Evolutionary conservation across 2,329 filamentous ascomycete genomes (phyloP), one percentile per base, ranked within the genome.

Genomic region (Helicocarpus griseus): DNA sequence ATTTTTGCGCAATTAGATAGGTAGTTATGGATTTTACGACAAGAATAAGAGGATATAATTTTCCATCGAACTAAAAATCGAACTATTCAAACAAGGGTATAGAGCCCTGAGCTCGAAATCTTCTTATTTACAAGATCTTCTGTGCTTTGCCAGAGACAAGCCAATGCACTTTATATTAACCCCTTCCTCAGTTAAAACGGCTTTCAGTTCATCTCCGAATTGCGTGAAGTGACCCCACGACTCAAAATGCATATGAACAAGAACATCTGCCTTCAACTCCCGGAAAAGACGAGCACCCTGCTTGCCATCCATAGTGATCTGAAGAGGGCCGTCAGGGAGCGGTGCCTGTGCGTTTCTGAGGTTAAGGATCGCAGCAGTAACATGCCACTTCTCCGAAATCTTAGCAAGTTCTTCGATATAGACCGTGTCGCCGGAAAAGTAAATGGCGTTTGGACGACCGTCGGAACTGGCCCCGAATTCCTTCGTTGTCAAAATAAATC

Each of bases 181-280:
- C 0, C 68, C 69, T 29, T 67, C 68, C 14, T 59, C 57, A 47
- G 62, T 57, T 19, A 76, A 68, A 4, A 54, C 64, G 41, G 58
- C 39, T 0, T 28, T 38, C 17, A 75, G 52, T 11, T 63, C 62
- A 3, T 61, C 54, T 3, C 61, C 60, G 33, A 59, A 56, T 55
- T 76, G 63, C 1, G 64, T 65, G 49, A 75, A 75, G 55, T 76
- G 73, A 0, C 56, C 58, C 73, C 73, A 77, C 1, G 63, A 64
- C 46, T 77, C 73, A 50, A 64, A 77, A 52, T 77, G 73, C 67
- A 78, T 71, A 0, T 73, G 74, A 1, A 77, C 65, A 9, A 76
- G 53, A 2, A 67, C 50, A 43, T 76, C 72, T 0, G 70, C 69
- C 14, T 61, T 60, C 9, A 76, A 60, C 2, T 69, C 69, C 0